Conservation (phyloP, 768 basidiomycete species). For the Pisolithus albus region DNA sequence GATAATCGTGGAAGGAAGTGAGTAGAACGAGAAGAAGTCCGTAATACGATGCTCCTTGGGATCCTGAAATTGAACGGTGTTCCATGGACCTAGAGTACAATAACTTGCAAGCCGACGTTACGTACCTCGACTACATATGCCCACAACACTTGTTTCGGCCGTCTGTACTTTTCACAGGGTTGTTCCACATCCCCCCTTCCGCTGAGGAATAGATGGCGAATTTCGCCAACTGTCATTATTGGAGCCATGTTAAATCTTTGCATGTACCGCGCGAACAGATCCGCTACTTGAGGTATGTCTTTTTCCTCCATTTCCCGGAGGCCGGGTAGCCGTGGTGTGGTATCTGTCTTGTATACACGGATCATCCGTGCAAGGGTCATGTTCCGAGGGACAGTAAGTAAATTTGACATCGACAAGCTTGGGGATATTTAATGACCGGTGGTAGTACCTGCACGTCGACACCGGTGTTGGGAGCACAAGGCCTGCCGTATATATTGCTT, state of each 20-base stretch:
- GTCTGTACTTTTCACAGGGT: conserved; percentile 30
- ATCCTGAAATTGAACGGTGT: conserved; percentile 46
- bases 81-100: neutral
- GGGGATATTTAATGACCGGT: conserved; percentile 83
- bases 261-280: conserved; percentile 74
- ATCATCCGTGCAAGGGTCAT: conserved; percentile 92
- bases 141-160: conserved; percentile 88
- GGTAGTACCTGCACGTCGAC: conserved; percentile 85
- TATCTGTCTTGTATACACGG: conserved; percentile 61
- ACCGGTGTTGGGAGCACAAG: conserved; percentile 92
- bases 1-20: conserved; percentile 91
- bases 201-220: conserved; percentile 81
- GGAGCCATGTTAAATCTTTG: conserved; percentile 79
- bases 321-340: conserved; percentile 46
- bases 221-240: conserved; percentile 67
- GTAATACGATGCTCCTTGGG: conserved; percentile 78
- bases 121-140: conserved; percentile 87
- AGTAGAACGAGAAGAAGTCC: conserved; percentile 96
- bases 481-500: conserved; percentile 96
- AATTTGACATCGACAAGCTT: conserved; percentile 91
- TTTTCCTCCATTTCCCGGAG: conserved; percentile 83
- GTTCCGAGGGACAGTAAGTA: conserved; percentile 75
- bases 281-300: conserved; percentile 66
- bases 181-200: conserved; percentile 58
- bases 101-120: conserved; percentile 21